phyloP scores from a whole-genome alignment of 1,284 basidiomycete species.

The Trametes sp. region DNA sequence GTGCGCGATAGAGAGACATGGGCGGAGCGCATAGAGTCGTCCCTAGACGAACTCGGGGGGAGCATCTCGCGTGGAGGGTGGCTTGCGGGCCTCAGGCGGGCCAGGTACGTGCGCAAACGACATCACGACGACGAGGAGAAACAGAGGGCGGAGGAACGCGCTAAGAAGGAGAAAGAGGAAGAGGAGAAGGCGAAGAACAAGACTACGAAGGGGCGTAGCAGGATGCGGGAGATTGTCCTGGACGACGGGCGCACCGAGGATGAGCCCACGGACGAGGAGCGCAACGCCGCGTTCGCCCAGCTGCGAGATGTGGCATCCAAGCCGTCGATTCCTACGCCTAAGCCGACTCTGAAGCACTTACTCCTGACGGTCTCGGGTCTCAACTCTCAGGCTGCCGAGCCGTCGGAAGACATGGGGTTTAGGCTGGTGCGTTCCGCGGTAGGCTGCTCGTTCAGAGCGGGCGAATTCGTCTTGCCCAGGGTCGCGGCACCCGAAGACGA shows the following conservation, averaged over 20 bases:
- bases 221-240: conserved; percentile 26
- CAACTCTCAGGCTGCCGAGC: conserved; percentile 39
- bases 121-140: conserved; percentile 26
- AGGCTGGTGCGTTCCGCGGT: conserved; percentile 49
- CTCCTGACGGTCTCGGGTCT: conserved; percentile 55
- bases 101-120: conserved; percentile 26
- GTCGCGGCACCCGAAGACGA: conserved; percentile 38
- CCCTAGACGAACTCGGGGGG: conserved; percentile 37
- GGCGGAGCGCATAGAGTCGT: conserved; percentile 34
- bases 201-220: conserved; percentile 27
- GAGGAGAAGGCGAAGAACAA: conserved; percentile 28
- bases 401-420: conserved; percentile 51
- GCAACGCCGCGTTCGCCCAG: conserved; percentile 33
- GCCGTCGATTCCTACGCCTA: conserved; percentile 31
- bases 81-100: conserved; percentile 40
- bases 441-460: conserved; percentile 54
- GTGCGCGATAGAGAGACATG: conserved; percentile 35
- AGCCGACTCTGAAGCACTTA: conserved; percentile 51
- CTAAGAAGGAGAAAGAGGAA: conserved; percentile 35
- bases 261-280: conserved; percentile 22
- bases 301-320: conserved; percentile 43
- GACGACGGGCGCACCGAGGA: conserved; percentile 22
- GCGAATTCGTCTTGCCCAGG: conserved; percentile 51
- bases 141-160: conserved; percentile 20
- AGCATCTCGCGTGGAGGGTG: conserved; percentile 38